Evolutionary conservation across 768 basidiomycete species (phyloP).

Genomic region (Hypholoma sublateritium): DNA sequence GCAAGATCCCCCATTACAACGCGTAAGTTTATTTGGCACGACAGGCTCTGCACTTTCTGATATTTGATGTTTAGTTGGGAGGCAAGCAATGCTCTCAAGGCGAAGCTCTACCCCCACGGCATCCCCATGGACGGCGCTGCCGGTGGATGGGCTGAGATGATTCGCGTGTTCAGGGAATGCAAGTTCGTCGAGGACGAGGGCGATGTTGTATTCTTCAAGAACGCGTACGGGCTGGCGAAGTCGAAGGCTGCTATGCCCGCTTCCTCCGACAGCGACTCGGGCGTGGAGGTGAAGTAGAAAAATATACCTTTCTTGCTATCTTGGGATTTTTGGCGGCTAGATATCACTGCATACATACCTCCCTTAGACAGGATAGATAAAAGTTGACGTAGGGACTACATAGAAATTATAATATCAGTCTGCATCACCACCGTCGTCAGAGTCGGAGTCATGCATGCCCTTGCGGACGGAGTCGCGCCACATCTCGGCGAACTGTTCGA

Average conservation of each 20-base stretch:
- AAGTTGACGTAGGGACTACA: too few relatives aligned
- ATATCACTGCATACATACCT: too few relatives aligned
- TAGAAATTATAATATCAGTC: not conserved
- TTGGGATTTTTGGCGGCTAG: too few relatives aligned
- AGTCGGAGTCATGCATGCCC: constrained; percentile 20
- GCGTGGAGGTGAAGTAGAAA: not conserved
- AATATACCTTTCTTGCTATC: too few relatives aligned
- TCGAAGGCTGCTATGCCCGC: constrained; percentile 67
- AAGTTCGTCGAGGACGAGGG: constrained; percentile 97
- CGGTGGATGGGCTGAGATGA: constrained; percentile 78
- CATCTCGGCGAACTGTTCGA: constrained; percentile 69
- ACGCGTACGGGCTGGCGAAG: constrained; percentile 75
- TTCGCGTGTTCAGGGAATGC: constrained; percentile 78
- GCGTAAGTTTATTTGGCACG: constrained; percentile 45
- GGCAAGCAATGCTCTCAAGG: constrained; percentile 82
- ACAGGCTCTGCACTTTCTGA: not conserved
- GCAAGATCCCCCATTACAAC: constrained; percentile 96
- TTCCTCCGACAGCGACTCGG: constrained; percentile 46
- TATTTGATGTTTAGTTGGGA: constrained; percentile 64
- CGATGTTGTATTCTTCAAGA: constrained; percentile 89
- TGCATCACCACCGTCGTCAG: not conserved
- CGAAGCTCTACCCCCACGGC: constrained; percentile 63
- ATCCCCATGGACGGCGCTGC: constrained; percentile 69
- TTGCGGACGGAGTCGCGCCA: constrained; percentile 57
- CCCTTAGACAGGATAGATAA: too few relatives aligned